Percentiles rank a stretch among this genome's conserved stretches.
Evolutionary conservation across 768 basidiomycete species (phyloP).

Genomic region (Jaapia argillacea): DNA sequence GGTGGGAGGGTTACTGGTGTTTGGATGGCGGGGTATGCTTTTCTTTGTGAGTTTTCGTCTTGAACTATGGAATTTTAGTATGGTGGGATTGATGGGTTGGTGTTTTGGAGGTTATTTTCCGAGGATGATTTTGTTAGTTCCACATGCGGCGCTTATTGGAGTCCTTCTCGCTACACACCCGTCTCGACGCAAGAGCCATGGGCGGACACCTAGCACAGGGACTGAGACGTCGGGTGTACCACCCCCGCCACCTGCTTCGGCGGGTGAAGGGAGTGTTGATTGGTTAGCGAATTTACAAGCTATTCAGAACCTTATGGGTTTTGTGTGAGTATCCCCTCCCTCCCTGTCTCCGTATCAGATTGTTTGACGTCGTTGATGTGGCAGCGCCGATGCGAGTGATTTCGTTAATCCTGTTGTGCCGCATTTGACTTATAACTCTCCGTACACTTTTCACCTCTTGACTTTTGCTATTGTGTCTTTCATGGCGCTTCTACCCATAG

Average conservation of each 20-base stretch:
- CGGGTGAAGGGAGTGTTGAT: constrained; percentile 57
- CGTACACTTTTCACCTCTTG: constrained; percentile 45
- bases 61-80: background rate
- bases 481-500: constrained; percentile 17
- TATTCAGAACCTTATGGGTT: constrained; percentile 88
- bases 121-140: constrained; percentile 57
- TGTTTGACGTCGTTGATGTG: constrained; percentile 31
- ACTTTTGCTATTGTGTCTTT: constrained; percentile 36
- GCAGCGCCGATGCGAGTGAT: constrained; percentile 57
- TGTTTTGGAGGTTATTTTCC: constrained; percentile 66
- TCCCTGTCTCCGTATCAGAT: background rate
- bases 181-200: no score
- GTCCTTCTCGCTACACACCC: constrained; percentile 64
- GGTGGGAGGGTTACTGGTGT: constrained; percentile 62
- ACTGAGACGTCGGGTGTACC: constrained; percentile 1
- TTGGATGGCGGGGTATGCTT: constrained; percentile 72
- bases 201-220: no score
- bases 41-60: constrained; percentile 52
- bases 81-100: background rate
- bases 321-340: constrained; percentile 41
- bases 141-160: constrained; percentile 49
- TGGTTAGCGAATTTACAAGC: constrained; percentile 86
- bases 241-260: constrained; percentile 24
- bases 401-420: constrained; percentile 37
- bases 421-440: constrained; percentile 39